phyloP scores from a whole-genome alignment of 78 protist genomes.

The Neovahlkampfia damariscottae region DNA sequence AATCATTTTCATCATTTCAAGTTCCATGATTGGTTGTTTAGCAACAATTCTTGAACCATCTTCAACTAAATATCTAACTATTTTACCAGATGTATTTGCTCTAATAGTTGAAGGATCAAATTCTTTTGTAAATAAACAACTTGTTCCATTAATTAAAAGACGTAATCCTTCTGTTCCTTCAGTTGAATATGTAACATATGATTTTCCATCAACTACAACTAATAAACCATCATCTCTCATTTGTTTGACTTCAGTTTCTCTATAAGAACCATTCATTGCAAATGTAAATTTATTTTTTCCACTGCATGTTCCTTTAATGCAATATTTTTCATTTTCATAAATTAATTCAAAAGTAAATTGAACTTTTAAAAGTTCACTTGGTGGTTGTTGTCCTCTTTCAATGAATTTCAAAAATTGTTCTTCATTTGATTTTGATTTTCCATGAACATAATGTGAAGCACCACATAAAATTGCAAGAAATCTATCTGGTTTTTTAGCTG shows the following conservation, averaged over 20 bases:
- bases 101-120: constrained; percentile 76
- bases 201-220: constrained; percentile 29
- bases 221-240: constrained; percentile 71
- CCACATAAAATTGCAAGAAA: constrained; percentile 45
- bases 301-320: background rate
- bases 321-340: background rate
- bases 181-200: constrained; percentile 44
- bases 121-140: constrained; percentile 65
- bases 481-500: constrained; percentile 4
- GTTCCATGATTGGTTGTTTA: constrained; percentile 65
- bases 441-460: constrained; percentile 15
- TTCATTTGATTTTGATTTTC: background rate
- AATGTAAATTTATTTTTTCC: constrained; percentile 31
- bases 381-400: constrained; percentile 5
- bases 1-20: constrained; percentile 95
- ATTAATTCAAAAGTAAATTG: background rate
- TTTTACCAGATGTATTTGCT: constrained; percentile 75
- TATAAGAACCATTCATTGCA: constrained; percentile 12
- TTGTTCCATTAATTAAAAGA: constrained; percentile 52
- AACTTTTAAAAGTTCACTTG: background rate
- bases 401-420: background rate
- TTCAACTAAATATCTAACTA: constrained; percentile 62
- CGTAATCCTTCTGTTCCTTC: constrained; percentile 58
- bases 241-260: constrained; percentile 14
- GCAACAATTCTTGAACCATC: constrained; percentile 67